Evolutionary conservation across 441 rosid species (phyloP), one percentile per base, ranked within the genome.

Genomic region (Arabidopsis hybrid): DNA sequence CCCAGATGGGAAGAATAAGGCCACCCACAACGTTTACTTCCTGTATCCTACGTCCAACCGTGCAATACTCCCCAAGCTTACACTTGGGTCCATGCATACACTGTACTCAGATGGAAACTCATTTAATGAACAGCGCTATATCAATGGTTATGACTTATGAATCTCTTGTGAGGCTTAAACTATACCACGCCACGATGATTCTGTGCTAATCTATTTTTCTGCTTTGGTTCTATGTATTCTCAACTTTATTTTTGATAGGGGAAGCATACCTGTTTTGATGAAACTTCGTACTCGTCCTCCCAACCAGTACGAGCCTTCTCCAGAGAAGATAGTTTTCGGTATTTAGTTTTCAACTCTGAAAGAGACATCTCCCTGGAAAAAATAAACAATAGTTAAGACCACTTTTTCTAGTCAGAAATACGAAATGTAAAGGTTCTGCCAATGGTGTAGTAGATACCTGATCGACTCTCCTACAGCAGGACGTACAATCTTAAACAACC

Each of bases 81-180:
- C 99, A 93, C 63, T 95, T 95, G 45, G 92, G 97, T 31, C 99
- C 99, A 74, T 95, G 99, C 99, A 95, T 95, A 81, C 99, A 95
- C 98, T 95, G 90, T 85, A 81, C 53, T 58, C 65, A 71, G 2
- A 74, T 8, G 16, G 16, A 66, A 12, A 42, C 59, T 32, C 35
- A 55, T 56, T 42, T 52, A 26, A 34, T 45, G 49, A 45, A 39
- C 21, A 56, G 17, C 0, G 17, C 18, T 49, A 16, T 18, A 34
- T 49, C 11, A 18, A 39, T 16, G 8, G 51, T 52, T 16, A 77
- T 34, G 36, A 51, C 29, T 49, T 16, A 17, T 49, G 26, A 8
- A 18, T 50, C 73, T 21, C 26, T 21, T 21, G 50, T 51, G 9
- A 12, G 52, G 58, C 68, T 34, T 63, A 16, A 46, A 57, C 35